These are phyloP conservation scores for Scheffersomyces parashehatae DNA, from an alignment of 1,139 yeast species.

Conservation along the genomic window DNA sequence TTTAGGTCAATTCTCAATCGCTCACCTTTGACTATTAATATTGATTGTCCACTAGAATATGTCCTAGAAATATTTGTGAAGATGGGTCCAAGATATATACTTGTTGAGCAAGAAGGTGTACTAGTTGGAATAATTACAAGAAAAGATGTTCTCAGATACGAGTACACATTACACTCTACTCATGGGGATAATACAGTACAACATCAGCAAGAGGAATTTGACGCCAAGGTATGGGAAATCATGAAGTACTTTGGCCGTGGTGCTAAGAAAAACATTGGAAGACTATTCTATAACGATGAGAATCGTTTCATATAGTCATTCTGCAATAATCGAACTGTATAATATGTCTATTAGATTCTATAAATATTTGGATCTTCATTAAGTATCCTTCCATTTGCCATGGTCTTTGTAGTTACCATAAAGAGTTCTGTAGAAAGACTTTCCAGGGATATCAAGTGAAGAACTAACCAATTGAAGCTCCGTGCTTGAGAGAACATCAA, in stretches of 20 bases:
- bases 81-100: conserved; percentile 75
- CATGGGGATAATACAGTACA: conserved; percentile 12
- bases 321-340: neutral
- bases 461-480: conserved; percentile 69
- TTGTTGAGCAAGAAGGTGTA: conserved; percentile 56
- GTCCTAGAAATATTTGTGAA: conserved; percentile 71
- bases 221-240: conserved; percentile 39
- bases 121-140: conserved; percentile 65
- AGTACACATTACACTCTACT: conserved; percentile 33
- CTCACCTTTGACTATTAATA: conserved; percentile 64
- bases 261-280: conserved; percentile 27
- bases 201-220: conserved; percentile 23
- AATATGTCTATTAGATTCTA: neutral
- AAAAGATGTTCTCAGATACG: conserved; percentile 65
- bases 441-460: conserved; percentile 70
- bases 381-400: conserved; percentile 79
- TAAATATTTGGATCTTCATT: conserved; percentile 1
- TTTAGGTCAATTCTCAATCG: conserved; percentile 50
- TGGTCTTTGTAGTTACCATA: conserved; percentile 72
- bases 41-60: conserved; percentile 58
- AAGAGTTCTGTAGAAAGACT: conserved; percentile 64
- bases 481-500: conserved; percentile 66
- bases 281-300: conserved; percentile 33
- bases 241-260: conserved; percentile 25
- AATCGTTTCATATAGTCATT: conserved; percentile 14